A percentile compares a stretch with the other conserved stretches of the same genome.
These are phyloP conservation scores for Rhodotorula babjevae DNA, from an alignment of 768 basidiomycete genomes.

Conservation along the genomic window DNA sequence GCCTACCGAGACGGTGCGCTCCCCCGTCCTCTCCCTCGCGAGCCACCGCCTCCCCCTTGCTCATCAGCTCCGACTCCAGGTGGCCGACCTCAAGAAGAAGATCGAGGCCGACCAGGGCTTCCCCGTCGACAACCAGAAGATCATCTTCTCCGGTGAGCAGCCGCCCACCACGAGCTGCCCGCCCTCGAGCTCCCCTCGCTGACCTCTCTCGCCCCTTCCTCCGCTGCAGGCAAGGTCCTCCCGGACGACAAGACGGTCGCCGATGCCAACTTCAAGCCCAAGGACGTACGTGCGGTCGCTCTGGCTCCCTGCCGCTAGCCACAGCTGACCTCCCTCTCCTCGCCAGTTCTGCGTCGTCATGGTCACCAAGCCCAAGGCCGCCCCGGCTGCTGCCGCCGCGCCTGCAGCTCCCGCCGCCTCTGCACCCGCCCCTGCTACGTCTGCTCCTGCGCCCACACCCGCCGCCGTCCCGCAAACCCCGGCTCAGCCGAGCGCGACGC, in stretches of 20 bases:
- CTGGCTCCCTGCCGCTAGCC: neutral
- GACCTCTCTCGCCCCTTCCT: conserved; percentile 3
- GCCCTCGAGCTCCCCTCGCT: neutral
- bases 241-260: conserved; percentile 80
- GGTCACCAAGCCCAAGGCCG: conserved; percentile 69
- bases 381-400: conserved; percentile 28
- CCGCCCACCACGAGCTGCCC: neutral
- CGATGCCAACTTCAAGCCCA: conserved; percentile 89
- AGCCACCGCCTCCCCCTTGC: too few relatives aligned
- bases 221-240: conserved; percentile 74
- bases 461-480: conserved; percentile 45
- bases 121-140: conserved; percentile 70
- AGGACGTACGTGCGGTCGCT: conserved; percentile 54
- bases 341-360: conserved; percentile 84
- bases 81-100: conserved; percentile 75
- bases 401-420: conserved; percentile 18
- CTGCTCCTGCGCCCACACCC: conserved; percentile 24
- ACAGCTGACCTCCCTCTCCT: neutral
- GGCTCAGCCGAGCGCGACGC: conserved; percentile 44
- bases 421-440: conserved; percentile 7
- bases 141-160: conserved; percentile 81
- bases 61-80: conserved; percentile 28
- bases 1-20: conserved; percentile 15
- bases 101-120: conserved; percentile 73
- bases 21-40: neutral